Percentiles rank a stretch among this genome's conserved stretches.
Conservation (phyloP, 768 basidiomycete genomes). For the Cyclocybe cylindracea region DNA sequence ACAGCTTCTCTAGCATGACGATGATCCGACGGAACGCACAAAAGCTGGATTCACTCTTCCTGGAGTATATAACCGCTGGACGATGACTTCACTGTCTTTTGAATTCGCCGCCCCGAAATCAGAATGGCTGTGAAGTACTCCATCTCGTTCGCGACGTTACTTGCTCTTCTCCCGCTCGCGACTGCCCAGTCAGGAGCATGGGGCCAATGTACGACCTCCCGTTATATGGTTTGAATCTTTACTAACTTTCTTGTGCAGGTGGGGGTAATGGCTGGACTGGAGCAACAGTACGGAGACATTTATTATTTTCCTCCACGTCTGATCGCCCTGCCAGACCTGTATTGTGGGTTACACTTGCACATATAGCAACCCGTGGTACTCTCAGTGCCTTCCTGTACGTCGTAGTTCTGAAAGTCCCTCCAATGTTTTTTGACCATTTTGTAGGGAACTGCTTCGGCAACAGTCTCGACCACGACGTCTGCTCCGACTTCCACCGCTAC, state of each 20-base stretch:
- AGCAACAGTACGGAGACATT: slow-evolving; percentile 24
- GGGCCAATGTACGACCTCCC: slow-evolving; percentile 19
- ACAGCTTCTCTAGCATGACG: too few species aligned
- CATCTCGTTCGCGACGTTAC: slow-evolving; percentile 8
- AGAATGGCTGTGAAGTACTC: too few species aligned
- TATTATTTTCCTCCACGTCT: neutral
- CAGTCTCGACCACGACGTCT: slow-evolving; percentile 2
- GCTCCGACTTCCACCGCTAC: neutral
- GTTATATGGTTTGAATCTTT: neutral
- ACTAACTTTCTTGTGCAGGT: slow-evolving; percentile 10
- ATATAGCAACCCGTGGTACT: slow-evolving; percentile 41
- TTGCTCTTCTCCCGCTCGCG: slow-evolving; percentile 11
- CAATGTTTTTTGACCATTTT: neutral
- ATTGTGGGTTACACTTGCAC: slow-evolving; percentile 40
- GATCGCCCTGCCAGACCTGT: slow-evolving; percentile 30
- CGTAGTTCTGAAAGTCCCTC: neutral
- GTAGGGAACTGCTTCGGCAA: slow-evolving; percentile 4
- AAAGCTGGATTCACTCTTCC: too few species aligned
- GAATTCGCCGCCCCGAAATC: too few species aligned
- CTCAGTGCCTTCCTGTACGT: slow-evolving; percentile 41
- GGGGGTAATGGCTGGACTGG: slow-evolving; percentile 27
- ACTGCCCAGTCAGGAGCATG: slow-evolving; percentile 20
- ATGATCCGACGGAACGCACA: neutral
- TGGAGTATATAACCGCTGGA: too few species aligned
- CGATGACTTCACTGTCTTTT: too few species aligned